phyloP scores from a whole-genome alignment of 108 stramenopile genomes.

The Epipyxis sp. region DNA sequence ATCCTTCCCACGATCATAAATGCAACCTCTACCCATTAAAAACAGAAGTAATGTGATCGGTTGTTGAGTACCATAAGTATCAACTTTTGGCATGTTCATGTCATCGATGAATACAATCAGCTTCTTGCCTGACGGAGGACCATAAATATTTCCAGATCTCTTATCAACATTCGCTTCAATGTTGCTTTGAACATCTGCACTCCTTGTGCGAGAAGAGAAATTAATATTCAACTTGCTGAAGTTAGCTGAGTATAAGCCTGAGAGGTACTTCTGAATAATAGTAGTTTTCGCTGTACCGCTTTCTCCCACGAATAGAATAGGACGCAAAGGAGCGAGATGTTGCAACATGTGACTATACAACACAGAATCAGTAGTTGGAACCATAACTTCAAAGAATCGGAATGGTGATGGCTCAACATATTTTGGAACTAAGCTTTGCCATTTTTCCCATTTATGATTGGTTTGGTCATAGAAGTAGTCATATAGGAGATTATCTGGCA shows the following conservation, averaged over 20 bases:
- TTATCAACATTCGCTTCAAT: slow-evolving; percentile 67
- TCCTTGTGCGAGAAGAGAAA: slow-evolving; percentile 59
- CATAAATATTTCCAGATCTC: slow-evolving; percentile 61
- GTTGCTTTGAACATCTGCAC: slow-evolving; percentile 60
- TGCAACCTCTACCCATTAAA: slow-evolving; percentile 54
- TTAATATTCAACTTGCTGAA: slow-evolving; percentile 50
- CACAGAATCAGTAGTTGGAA: slow-evolving; percentile 65
- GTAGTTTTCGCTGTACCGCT: slow-evolving; percentile 67
- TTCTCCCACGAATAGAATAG: slow-evolving; percentile 66
- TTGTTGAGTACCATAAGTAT: slow-evolving; percentile 69
- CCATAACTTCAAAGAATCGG: slow-evolving; percentile 60
- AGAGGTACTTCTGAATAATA: slow-evolving; percentile 62
- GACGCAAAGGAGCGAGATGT: slow-evolving; percentile 52
- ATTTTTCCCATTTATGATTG: slow-evolving; percentile 58
- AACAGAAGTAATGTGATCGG: slow-evolving; percentile 65
- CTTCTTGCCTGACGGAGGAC: slow-evolving; percentile 61
- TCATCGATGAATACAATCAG: slow-evolving; percentile 67
- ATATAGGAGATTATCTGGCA: slow-evolving; percentile 53
- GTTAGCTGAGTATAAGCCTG: slow-evolving; percentile 36
- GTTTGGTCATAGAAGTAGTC: slow-evolving; percentile 50
- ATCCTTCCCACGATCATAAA: slow-evolving; percentile 68
- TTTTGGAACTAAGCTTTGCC: slow-evolving; percentile 53
- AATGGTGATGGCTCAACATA: slow-evolving; percentile 65
- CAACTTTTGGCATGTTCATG: slow-evolving; percentile 66
- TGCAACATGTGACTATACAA: slow-evolving; percentile 60